Evolutionary conservation across 192 early-diverging fungal genomes (phyloP), one percentile per base, ranked within the genome.

Genomic region (Mortierella alpina): DNA sequence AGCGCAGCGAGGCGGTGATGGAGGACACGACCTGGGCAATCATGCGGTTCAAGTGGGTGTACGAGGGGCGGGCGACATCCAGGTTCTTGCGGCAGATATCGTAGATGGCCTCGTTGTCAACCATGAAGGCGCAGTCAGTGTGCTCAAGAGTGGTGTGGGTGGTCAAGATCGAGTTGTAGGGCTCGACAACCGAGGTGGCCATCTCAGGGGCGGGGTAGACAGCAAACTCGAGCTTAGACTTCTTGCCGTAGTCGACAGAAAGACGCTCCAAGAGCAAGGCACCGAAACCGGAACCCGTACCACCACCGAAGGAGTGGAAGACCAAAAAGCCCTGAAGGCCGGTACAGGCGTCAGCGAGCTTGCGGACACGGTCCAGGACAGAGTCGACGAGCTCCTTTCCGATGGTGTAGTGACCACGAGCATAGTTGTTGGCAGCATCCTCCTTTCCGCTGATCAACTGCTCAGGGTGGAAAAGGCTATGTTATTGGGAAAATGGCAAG

Each of bases 391-490:
- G 93, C 86, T 98, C 97, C 92, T 99, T 99, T 67, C 97, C 97
- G 70, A 99, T 94, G 66, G 97, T 99, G 92, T 98, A 99, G 87
- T 99, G 97, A 86, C 97, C 97, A 93, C 97, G 97, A 60, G 97
- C 97, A 82, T 99, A 98, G 93, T 99, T 99, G 92, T 99, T 98
- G 78, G 97, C 97, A 22, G 97, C 97, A 86, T 99, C 97, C 86
- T 99, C 98, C 92, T 99, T 99, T 84, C 98, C 98, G 75, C 95
- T 98, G 90, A 99, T 98, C 84, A 99, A 90, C 93, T 99, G 98
- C 86, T 98, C 96, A 49, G 88, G 88, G 66, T 89, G 88, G 74
- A 89, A 89, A 8, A 89, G 72, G 50, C 75, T 78, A 44, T 45
- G 48, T 42, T 15, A 42, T 14, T 46, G 22, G 13, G 22, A 31